These are phyloP conservation scores for Dendrobium officinale DNA, from an alignment of 106 monocot species.

Conservation along the genomic window DNA sequence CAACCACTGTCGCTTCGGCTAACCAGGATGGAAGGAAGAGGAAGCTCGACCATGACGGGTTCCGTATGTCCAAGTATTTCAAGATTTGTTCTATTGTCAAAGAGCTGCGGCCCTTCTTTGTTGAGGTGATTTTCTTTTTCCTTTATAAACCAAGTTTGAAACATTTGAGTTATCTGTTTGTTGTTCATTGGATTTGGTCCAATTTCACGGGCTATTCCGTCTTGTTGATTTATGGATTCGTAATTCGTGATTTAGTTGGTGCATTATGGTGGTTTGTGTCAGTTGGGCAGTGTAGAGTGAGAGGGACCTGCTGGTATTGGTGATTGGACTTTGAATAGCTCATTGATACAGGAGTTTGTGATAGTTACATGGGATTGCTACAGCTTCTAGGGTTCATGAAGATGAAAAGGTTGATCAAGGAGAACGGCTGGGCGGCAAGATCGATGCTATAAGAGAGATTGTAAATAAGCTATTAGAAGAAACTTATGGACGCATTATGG, in stretches of 20 bases:
- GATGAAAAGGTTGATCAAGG: neutral
- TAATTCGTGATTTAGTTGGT: neutral
- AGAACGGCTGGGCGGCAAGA: neutral
- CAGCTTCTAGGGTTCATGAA: neutral
- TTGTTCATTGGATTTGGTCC: neutral
- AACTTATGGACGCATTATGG: neutral
- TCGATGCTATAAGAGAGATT: neutral
- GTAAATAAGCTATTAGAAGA: neutral
- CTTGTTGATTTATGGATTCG: neutral
- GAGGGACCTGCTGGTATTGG: neutral
- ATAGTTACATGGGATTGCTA: neutral
- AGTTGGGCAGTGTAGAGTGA: neutral
- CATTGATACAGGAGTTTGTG: neutral
- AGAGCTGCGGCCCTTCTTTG: conserved; percentile 28
- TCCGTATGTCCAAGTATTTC: conserved; percentile 20
- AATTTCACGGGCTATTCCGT: neutral
- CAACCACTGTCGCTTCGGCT: neutral
- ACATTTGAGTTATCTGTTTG: neutral
- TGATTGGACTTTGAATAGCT: neutral
- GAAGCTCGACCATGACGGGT: conserved; percentile 11
- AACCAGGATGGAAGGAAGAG: conserved; percentile 17
- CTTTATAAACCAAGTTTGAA: neutral
- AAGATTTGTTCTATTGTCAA: conserved; percentile 33
- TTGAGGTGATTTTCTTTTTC: conserved; percentile 12
- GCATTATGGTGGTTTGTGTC: neutral